Evolutionary conservation across 257 asterid genomes (phyloP), one percentile per base, ranked within the genome.

Genomic region (Solanum acaule): DNA sequence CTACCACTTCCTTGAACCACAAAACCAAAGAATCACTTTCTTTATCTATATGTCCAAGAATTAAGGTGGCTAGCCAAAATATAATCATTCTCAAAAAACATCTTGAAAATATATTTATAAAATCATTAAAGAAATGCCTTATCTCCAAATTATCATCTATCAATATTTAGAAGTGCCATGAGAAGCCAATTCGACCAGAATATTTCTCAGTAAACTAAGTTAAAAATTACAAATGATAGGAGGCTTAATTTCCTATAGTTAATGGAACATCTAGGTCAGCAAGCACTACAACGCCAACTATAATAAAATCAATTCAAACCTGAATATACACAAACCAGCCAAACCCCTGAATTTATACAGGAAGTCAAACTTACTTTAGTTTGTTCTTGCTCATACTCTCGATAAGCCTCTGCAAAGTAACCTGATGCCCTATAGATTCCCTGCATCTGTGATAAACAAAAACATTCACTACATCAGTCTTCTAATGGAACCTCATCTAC

Each of bases 371-470:
- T 91, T 93, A 95, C 98, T 4, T 42, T 81, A 91, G 89, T 88
- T 90, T 92, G 89, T 91, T 92, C 90, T 89, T 92, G 33, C 87
- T 90, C 84, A 40, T 88, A 78, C 88, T 89, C 76, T 91, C 11
- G 14, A 11, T 42, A 91, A 8, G 91, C 91, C 52, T 91, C 98
- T 77, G 87, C 83, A 83, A 97, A 96, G 94, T 96, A 97, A 63
- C 99, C 99, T 70, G 98, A 90, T 87, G 99, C 99, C 87, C 98
- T 98, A 92, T 96, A 96, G 84, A 89, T 87, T 72, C 94, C 94
- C 91, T 89, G 97, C 99, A 97, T 94, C 99, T 97, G 95, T 42
- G 89, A 63, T 16, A 88, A 87, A 63, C 44, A 65, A 20, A 61
- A 76, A 14, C 3, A 34, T 25, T 25, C 11, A 34, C 63, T 42